Evolutionary conservation across 352 stramenopile genomes (phyloP).

Genomic region (Phytopythium mirpurense): DNA sequence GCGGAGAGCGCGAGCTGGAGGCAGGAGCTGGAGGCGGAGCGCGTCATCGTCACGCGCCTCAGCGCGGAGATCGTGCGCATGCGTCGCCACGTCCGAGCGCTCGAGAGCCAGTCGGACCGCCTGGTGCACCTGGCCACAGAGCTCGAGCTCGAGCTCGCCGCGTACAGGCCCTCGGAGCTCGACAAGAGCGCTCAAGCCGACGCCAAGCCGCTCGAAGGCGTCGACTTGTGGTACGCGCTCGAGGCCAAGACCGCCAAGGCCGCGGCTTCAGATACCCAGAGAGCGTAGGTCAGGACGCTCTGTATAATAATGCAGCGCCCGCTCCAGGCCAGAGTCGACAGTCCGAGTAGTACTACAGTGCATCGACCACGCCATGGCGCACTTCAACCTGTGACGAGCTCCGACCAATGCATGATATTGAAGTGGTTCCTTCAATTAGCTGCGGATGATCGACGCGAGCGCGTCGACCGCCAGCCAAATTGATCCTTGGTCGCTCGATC

Average conservation of each 20-base stretch:
- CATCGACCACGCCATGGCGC: too few relatives aligned
- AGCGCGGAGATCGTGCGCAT: neutral
- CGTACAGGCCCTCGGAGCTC: neutral
- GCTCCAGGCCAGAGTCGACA: too few relatives aligned
- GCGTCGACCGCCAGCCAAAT: too few relatives aligned
- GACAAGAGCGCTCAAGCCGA: neutral
- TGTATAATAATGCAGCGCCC: too few relatives aligned
- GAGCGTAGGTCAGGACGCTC: neutral
- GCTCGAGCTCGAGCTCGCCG: conserved; percentile 3
- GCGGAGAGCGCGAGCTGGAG: neutral
- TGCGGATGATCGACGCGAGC: too few relatives aligned
- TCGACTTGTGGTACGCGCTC: neutral
- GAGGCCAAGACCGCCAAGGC: neutral
- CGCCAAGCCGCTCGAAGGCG: neutral
- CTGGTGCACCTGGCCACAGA: neutral
- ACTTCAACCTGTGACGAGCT: too few relatives aligned
- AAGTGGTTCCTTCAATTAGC: too few relatives aligned
- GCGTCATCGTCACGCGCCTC: neutral
- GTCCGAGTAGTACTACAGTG: too few relatives aligned
- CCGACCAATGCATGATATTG: too few relatives aligned
- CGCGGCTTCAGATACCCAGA: neutral
- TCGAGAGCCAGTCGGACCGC: neutral
- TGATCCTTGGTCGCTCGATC: too few relatives aligned
- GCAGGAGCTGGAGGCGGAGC: neutral
- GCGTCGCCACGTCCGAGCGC: neutral